A percentile compares a stretch with the other conserved stretches of the same genome.
Evolutionary conservation across 768 basidiomycete species (phyloP).

Genomic region (Cyclocybe cylindracea): DNA sequence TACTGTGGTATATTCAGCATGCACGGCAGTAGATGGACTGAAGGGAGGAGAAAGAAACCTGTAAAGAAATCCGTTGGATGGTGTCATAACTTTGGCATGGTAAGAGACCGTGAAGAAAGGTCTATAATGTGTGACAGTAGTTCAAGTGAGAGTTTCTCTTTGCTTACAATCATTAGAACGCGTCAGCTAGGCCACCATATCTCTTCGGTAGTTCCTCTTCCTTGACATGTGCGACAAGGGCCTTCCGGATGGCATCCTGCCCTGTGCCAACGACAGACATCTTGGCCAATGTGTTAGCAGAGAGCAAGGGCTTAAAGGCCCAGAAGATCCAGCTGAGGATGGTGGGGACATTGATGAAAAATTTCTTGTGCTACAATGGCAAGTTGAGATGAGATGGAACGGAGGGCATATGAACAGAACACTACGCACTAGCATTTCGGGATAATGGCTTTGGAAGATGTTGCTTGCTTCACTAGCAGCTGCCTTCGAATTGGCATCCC

Average conservation of each 20-base stretch:
- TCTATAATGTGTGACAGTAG: too few relatives aligned
- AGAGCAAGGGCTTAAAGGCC: constrained; percentile 74
- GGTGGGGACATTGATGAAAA: constrained; percentile 81
- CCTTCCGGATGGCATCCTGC: constrained; percentile 55
- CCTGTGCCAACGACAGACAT: constrained; percentile 78
- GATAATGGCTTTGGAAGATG: constrained; percentile 79
- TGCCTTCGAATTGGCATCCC: constrained; percentile 74
- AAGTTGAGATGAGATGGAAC: neutral
- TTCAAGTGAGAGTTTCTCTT: neutral
- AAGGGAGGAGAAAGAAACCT: too few relatives aligned
- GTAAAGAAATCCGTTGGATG: too few relatives aligned
- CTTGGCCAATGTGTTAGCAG: constrained; percentile 75
- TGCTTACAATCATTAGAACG: constrained; percentile 38
- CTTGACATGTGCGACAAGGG: constrained; percentile 59
- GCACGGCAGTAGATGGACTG: too few relatives aligned
- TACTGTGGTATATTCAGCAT: too few relatives aligned
- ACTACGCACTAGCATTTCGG: constrained; percentile 67
- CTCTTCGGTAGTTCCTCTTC: constrained; percentile 59
- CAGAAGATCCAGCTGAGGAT: constrained; percentile 83
- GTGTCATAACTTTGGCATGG: too few relatives aligned
- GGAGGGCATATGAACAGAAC: neutral
- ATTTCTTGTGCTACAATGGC: constrained; percentile 60
- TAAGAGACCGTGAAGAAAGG: too few relatives aligned
- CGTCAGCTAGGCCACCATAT: constrained; percentile 70
- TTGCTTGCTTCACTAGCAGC: constrained; percentile 74